Conservation (phyloP, 2,329 filamentous ascomycete genomes). For the Colletotrichum aenigma region DNA sequence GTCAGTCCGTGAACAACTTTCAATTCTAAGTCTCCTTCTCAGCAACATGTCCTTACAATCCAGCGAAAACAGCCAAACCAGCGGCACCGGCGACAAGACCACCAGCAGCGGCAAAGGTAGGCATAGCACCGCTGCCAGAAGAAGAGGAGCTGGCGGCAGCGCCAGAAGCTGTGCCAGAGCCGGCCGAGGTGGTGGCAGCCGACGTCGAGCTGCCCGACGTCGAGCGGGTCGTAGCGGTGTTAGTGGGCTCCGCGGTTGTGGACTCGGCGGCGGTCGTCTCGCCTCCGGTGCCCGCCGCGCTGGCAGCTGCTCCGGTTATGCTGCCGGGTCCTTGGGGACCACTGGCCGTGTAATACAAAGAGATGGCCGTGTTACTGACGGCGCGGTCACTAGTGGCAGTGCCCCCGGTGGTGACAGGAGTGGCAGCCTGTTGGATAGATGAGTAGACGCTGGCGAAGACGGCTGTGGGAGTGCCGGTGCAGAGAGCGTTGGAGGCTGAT, state of each 20-base stretch:
- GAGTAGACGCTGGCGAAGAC: constrained; percentile 37
- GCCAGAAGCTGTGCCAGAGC: background rate
- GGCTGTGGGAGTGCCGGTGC: constrained; percentile 41
- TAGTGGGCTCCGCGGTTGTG: background rate
- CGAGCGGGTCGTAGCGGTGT: background rate
- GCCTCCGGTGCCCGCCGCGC: constrained; percentile 32
- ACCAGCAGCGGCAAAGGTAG: constrained; percentile 28
- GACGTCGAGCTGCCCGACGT: background rate
- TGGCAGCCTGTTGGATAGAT: constrained; percentile 27
- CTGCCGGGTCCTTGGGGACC: constrained; percentile 41
- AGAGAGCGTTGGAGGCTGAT: constrained; percentile 37
- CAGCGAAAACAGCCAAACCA: constrained; percentile 30
- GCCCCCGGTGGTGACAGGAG: constrained; percentile 32
- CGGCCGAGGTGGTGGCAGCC: background rate
- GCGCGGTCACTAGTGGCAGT: constrained; percentile 35
- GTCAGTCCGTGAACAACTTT: background rate
- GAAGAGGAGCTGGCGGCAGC: constrained; percentile 1
- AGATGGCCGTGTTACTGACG: constrained; percentile 41
- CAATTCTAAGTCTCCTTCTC: too few species aligned
- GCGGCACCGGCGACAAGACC: constrained; percentile 26
- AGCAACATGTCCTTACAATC: constrained; percentile 23
- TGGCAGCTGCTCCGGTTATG: constrained; percentile 44
- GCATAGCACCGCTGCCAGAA: constrained; percentile 26
- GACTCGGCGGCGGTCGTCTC: background rate
- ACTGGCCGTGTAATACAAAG: constrained; percentile 45